Conservation (phyloP, 331 rosid genomes). For the Malus hybrid region DNA sequence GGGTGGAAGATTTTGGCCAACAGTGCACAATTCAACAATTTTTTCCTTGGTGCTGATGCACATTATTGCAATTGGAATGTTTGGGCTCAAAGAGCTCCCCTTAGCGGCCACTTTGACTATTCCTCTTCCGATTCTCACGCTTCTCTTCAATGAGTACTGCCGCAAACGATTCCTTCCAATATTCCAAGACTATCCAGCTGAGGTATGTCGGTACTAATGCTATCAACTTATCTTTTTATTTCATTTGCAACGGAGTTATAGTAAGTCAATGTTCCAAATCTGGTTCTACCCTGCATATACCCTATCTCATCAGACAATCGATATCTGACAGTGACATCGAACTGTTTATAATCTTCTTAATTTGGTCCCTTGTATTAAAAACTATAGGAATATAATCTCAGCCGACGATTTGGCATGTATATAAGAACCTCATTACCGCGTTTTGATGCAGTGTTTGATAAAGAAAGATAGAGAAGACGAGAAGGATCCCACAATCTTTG, state of each 20-base stretch:
- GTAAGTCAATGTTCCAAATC: background rate
- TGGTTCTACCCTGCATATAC: background rate
- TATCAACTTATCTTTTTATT: background rate
- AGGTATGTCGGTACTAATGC: slow-evolving; percentile 35
- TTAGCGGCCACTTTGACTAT: slow-evolving; percentile 51
- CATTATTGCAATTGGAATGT: slow-evolving; percentile 67
- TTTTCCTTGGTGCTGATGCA: slow-evolving; percentile 79
- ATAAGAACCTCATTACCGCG: background rate
- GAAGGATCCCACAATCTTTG: slow-evolving; percentile 38
- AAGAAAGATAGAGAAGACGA: slow-evolving; percentile 65
- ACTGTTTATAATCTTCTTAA: no score
- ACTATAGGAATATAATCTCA: background rate
- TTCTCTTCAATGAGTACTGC: slow-evolving; percentile 67
- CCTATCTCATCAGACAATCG: background rate
- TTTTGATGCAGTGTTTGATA: slow-evolving; percentile 51
- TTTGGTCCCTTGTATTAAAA: background rate
- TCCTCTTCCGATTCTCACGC: slow-evolving; percentile 80
- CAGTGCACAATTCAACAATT: slow-evolving; percentile 57
- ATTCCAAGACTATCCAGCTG: slow-evolving; percentile 47
- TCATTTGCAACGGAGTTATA: no score
- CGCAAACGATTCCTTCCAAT: slow-evolving; percentile 58
- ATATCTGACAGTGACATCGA: no score
- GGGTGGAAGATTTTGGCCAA: slow-evolving; percentile 73
- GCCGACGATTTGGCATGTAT: background rate
- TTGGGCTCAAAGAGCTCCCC: slow-evolving; percentile 62